phyloP scores from a whole-genome alignment of 2,329 filamentous ascomycete species.

The Furcasterigmium furcatum region DNA sequence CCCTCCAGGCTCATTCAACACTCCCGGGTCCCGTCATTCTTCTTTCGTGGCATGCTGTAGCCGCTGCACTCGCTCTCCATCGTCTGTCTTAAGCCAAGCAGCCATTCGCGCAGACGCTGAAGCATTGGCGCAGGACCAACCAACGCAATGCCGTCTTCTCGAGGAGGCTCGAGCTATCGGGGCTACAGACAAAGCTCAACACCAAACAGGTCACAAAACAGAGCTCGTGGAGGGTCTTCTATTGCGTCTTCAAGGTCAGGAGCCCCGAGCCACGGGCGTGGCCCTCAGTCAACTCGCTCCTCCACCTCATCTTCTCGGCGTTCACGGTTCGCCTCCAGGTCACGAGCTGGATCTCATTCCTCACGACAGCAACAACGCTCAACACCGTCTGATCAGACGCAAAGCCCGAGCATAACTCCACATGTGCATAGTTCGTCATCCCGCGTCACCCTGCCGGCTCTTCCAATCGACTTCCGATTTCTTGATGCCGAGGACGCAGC shows the following conservation, averaged over 20 bases:
- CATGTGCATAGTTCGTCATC: not conserved
- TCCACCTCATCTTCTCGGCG: no score
- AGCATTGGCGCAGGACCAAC: no score
- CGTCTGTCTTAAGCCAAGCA: no score
- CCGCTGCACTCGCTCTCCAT: no score
- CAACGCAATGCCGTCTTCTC: constrained; percentile 3
- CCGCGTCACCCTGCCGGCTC: not conserved
- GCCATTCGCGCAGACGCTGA: no score
- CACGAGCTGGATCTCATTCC: not conserved
- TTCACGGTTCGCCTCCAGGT: not conserved
- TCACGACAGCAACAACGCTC: not conserved
- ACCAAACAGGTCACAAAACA: no score
- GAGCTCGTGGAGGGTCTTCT: no score
- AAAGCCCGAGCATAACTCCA: not conserved
- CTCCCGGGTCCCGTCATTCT: no score
- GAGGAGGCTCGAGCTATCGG: not conserved
- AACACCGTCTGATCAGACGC: no score
- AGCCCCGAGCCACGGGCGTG: not conserved
- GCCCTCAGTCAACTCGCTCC: not conserved
- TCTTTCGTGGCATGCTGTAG: no score
- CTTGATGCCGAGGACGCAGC: constrained; percentile 7
- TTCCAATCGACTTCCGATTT: not conserved
- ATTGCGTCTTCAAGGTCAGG: no score
- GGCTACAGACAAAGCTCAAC: not conserved
- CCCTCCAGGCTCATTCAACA: no score